Base-by-base conservation (phyloP, 345 rosid species). In the Lagerstroemia speciosa region DNA sequence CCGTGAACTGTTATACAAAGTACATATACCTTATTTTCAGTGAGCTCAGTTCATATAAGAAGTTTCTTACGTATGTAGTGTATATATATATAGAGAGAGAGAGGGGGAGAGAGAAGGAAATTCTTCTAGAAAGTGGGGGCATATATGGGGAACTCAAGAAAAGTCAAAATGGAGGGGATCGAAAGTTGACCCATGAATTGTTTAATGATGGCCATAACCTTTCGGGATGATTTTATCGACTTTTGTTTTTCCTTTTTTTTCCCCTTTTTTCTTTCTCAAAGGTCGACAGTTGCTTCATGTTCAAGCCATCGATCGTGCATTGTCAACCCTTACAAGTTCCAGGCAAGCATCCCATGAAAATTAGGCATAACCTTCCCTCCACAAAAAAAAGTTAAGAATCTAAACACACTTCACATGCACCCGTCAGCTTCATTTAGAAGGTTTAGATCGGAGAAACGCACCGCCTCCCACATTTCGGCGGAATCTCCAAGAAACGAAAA, bases 101-200 rank as follows among this genome's bases (percentile, higher is more conserved):
- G n/a, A n/a, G n/a, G n/a, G n/a, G 38, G 38, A 36, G 38, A 32
- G 22, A 45, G 53, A 48, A 3, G 34, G 31, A 57, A 5, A 38
- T 48, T 57, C 43, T 70, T 77, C 67, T 65, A 73, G 80, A 80
- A 71, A 41, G 61, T 24, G 20, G 33, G 60, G 2, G 41, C 48
- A 41, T 9, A 16, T 16, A 41, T 14, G 38, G 66, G 71, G 38
- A 57, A 77, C 76, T 65, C 70, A 73, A 78, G 73, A 79, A 78
- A 76, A 78, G 69, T 27, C 17, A 78, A 79, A 22, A 77, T 78
- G 76, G 46, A 20, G 4, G 61, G 65, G 63, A 72, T 78, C 78
- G 78, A 74, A 78, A 53, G 84, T 79, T 84, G 88, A 81, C 88
- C 67, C 31, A 2, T 2, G 32, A 60, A 15, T 64, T 64, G 14